Evolutionary conservation across 805 yeast species (phyloP), one percentile per base, ranked within the genome.

Genomic region (Brettanomyces sp.): DNA sequence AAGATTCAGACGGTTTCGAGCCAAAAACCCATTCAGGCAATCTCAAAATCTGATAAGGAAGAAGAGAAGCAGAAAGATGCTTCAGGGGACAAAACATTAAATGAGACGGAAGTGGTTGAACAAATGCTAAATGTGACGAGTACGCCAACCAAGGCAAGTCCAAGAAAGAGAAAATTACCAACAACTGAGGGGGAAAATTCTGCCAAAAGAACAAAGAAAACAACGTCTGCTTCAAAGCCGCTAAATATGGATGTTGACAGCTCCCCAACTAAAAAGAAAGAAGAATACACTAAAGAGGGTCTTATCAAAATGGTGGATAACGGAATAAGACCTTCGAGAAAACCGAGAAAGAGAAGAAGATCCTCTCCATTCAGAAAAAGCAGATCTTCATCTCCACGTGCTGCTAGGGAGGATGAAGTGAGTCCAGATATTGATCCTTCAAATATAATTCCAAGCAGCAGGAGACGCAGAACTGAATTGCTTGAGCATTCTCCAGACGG

Each of bases 391-490:
- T 33, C 37, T 18, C 34, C 44, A 42, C 13, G 23, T 13, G 63
- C 63, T 4, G 39, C 45, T 14, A 54, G 63, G 41, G 54, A 47
- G 18, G 48, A 44, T 25, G 64, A 60, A 40, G 50, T 59, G 21
- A 52, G 54, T 35, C 51, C 63, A 12, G 62, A 58, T 23, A 52
- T 61, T 13, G 52, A 51, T 13, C 36, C 46, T 7, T 47, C 53
- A 1, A 53, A 58, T 42, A 60, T 61, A 24, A 44, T 56, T 13
- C 25, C 46, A 28, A 49, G 45, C 2, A 46, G 44, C 13, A 49
- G 56, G 41, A 49, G 52, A 44, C 42, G 53, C 11, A 43, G 46
- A 5, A 33, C 37, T 38, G 13, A 12, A 21, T 33, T 5, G 25
- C 7, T 32, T 30, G 14, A 39, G 35, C 33, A n/a, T 35, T 8